These are phyloP conservation scores for Sphagnurus paluster DNA, from an alignment of 1,284 basidiomycete genomes.

Conservation along the genomic window DNA sequence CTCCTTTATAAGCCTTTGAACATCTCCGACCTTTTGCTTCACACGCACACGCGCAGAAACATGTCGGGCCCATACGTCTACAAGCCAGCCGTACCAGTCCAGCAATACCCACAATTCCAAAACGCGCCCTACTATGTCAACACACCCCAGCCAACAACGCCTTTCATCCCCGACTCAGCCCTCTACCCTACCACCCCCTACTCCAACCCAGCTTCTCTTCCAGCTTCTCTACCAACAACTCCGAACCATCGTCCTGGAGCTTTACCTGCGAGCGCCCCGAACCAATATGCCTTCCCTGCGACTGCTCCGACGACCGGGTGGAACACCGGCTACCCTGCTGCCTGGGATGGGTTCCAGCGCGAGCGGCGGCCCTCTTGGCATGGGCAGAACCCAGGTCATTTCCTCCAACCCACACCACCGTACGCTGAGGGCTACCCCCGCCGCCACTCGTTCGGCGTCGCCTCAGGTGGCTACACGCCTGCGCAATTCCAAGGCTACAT, in stretches of 20 bases:
- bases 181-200: no score
- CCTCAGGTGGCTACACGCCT: conserved; percentile 14
- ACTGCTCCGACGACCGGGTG: conserved; percentile 1
- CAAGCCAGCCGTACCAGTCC: conserved; percentile 1
- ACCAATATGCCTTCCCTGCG: conserved; percentile 3
- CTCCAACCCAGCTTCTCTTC: conserved; percentile 30
- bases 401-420: conserved; percentile 15
- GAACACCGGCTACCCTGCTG: conserved; percentile 11
- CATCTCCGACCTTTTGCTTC: no score
- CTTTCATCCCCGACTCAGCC: conserved; percentile 39
- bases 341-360: conserved; percentile 22
- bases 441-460: conserved; percentile 44
- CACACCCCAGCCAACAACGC: conserved; percentile 28
- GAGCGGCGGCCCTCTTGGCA: conserved; percentile 43
- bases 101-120: conserved; percentile 5
- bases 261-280: conserved; percentile 1
- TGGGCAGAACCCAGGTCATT: conserved; percentile 18
- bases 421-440: conserved; percentile 23
- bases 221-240: conserved; percentile 26
- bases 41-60: neutral
- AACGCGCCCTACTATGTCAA: conserved; percentile 20
- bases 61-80: conserved; percentile 17
- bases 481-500: conserved; percentile 12
- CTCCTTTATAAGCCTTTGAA: neutral
- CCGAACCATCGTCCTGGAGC: neutral